These are phyloP conservation scores for Leptomonas pyrrhocoris DNA, from an alignment of 208 protist genomes.

Conservation along the genomic window DNA sequence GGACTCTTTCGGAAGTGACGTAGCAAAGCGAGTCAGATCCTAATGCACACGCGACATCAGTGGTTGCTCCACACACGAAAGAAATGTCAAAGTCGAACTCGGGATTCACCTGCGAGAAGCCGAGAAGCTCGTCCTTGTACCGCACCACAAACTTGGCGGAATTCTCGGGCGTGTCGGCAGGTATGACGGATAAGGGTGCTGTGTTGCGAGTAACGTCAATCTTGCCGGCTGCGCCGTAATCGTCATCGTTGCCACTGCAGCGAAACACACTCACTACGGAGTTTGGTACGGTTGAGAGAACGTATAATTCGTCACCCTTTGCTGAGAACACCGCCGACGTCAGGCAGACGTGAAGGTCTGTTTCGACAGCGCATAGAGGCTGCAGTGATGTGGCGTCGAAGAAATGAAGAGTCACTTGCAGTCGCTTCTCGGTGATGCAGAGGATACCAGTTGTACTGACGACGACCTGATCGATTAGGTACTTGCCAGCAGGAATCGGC, in stretches of 20 bases:
- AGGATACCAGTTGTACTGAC: constrained; percentile 38
- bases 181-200: constrained; percentile 3
- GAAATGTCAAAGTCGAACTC: background rate
- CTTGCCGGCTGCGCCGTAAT: constrained; percentile 18
- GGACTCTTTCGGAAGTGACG: background rate
- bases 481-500: constrained; percentile 46
- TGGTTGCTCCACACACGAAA: constrained; percentile 1
- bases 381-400: constrained; percentile 50
- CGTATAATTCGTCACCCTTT: constrained; percentile 53
- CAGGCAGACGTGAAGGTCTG: constrained; percentile 53
- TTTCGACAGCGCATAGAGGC: constrained; percentile 42
- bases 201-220: constrained; percentile 6
- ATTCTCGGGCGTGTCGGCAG: background rate
- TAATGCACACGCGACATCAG: background rate
- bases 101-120: constrained; percentile 7
- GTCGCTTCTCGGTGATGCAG: constrained; percentile 59
- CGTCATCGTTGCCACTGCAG: constrained; percentile 4
- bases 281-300: constrained; percentile 47
- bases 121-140: constrained; percentile 10
- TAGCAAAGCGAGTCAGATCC: constrained; percentile 12
- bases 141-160: constrained; percentile 2
- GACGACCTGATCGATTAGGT: constrained; percentile 54
- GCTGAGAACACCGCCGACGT: constrained; percentile 57
- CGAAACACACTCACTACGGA: constrained; percentile 45
- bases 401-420: constrained; percentile 59